Base-by-base conservation (phyloP, 108 stramenopile genomes). In the Mediolabrus comicus region DNA sequence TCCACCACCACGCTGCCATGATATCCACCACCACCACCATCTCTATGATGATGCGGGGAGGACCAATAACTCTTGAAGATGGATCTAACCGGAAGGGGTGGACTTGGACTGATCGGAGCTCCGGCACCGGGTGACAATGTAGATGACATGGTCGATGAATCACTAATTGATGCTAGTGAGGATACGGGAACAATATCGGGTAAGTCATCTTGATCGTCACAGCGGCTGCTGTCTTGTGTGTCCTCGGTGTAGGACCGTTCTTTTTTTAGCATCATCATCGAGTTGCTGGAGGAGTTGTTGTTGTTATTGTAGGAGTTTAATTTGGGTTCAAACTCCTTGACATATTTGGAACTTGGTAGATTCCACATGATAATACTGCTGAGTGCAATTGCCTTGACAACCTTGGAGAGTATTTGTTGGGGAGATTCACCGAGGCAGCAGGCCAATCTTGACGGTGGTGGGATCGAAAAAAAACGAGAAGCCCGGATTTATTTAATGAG, bases 21-120 rank as follows among this genome's bases (percentile, higher is more conserved):
- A 7, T 16, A 4, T 0, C 22, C 22, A 10, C 33, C 41, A 35
- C 17, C 28, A 24, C 19, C 56, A 8, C 3, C 43, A 2, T 34
- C 17, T 16, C 13, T n/a, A 4, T 22, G 9, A 34, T 52, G 30
- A 7, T 52, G 33, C 4, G 76, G 26, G 7, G 63, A 43, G 17
- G 54, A 28, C 76, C 75, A 76, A 39, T 69, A 76, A 35, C 30
- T 70, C 43, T 60, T 51, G 26, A 70, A 77, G 33, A 70, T 70
- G 0, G 76, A 70, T 4, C 76, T 28, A n/a, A n/a, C n/a, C 14
- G 68, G 69, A 13, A 62, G 34, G 34, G 0, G 33, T 39, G 31
- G 53, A 25, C 22, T 46, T n/a, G n/a, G n/a, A n/a, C n/a, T n/a
- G n/a, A n/a, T n/a, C n/a, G n/a, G 65, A 53, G 53, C 65, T 9